These are phyloP conservation scores for Metschnikowia aberdeeniae DNA, from an alignment of 805 yeast species.

Conservation along the genomic window DNA sequence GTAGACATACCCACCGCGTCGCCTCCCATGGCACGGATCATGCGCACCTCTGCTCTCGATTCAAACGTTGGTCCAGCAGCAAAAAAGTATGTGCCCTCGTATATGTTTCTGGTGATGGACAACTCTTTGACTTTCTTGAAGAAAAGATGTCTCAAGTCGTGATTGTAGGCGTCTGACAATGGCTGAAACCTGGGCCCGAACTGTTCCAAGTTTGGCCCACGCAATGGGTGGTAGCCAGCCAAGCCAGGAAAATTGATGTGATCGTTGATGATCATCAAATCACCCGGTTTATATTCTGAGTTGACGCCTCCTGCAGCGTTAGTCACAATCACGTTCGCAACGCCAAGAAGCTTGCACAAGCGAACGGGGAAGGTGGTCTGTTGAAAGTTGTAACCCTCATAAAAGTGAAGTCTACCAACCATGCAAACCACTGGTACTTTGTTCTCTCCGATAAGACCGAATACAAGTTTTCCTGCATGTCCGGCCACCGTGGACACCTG, in stretches of 20 bases:
- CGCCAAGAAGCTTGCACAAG: slow-evolving; percentile 61
- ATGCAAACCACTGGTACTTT: slow-evolving; percentile 81
- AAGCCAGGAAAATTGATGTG: slow-evolving; percentile 91
- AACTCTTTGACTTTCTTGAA: slow-evolving; percentile 47
- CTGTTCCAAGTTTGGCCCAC: slow-evolving; percentile 77
- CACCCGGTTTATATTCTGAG: slow-evolving; percentile 67
- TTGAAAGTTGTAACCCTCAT: slow-evolving; percentile 84
- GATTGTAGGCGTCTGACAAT: slow-evolving; percentile 84
- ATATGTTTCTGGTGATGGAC: slow-evolving; percentile 54
- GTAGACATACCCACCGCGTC: slow-evolving; percentile 98
- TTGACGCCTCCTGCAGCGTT: slow-evolving; percentile 95
- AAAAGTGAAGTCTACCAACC: slow-evolving; percentile 90
- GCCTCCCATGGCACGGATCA: slow-evolving; percentile 69
- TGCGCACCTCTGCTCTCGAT: slow-evolving; percentile 84
- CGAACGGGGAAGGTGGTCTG: slow-evolving; percentile 86
- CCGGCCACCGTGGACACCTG: slow-evolving; percentile 82
- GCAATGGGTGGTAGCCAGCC: slow-evolving; percentile 80
- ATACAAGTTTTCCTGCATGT: slow-evolving; percentile 76
- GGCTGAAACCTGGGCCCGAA: slow-evolving; percentile 89
- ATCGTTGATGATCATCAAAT: slow-evolving; percentile 84
- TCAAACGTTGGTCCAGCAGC: slow-evolving; percentile 95
- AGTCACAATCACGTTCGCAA: slow-evolving; percentile 68
- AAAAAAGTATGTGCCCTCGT: slow-evolving; percentile 83
- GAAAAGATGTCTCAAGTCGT: slow-evolving; percentile 60
- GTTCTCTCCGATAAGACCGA: slow-evolving; percentile 69